Conservation (phyloP, 345 rosid species). For the Camelina hispida region DNA sequence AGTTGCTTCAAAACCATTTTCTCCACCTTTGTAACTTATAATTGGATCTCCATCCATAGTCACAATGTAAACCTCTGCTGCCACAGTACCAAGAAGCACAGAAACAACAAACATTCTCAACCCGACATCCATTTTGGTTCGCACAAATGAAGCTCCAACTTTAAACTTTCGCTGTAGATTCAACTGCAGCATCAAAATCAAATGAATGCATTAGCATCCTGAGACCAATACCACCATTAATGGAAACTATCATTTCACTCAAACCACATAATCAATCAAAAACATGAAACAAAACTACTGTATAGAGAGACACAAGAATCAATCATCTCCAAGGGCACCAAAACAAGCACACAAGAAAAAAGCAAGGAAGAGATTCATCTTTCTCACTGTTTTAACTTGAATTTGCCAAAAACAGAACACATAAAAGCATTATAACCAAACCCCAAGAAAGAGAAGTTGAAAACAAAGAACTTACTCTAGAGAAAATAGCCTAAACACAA, state of each 20-base stretch:
- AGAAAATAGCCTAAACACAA: slow-evolving; percentile 30
- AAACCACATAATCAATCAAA: background rate
- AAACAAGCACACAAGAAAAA: background rate
- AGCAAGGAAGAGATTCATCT: slow-evolving; percentile 17
- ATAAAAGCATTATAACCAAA: slow-evolving; percentile 7
- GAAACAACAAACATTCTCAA: slow-evolving; percentile 44
- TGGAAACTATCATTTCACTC: slow-evolving; percentile 2
- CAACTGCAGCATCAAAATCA: slow-evolving; percentile 45
- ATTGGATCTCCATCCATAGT: slow-evolving; percentile 92
- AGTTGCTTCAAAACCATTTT: slow-evolving; percentile 89
- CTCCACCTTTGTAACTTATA: slow-evolving; percentile 82
- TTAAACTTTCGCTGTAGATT: too few relatives aligned
- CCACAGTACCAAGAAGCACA: slow-evolving; percentile 48
- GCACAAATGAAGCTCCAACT: slow-evolving; percentile 40
- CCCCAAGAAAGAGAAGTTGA: slow-evolving; percentile 10
- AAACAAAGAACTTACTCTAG: slow-evolving; percentile 22
- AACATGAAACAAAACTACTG: background rate
- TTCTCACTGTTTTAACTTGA: slow-evolving; percentile 17
- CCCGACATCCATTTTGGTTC: slow-evolving; percentile 29
- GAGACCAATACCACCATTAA: background rate
- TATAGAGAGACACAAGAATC: slow-evolving; percentile 14
- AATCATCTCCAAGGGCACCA: background rate
- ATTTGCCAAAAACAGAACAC: slow-evolving; percentile 15
- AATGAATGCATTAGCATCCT: background rate
- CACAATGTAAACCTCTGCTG: slow-evolving; percentile 81